Conservation (phyloP, 495 filamentous ascomycete species). For the Penicillium antarcticum region DNA sequence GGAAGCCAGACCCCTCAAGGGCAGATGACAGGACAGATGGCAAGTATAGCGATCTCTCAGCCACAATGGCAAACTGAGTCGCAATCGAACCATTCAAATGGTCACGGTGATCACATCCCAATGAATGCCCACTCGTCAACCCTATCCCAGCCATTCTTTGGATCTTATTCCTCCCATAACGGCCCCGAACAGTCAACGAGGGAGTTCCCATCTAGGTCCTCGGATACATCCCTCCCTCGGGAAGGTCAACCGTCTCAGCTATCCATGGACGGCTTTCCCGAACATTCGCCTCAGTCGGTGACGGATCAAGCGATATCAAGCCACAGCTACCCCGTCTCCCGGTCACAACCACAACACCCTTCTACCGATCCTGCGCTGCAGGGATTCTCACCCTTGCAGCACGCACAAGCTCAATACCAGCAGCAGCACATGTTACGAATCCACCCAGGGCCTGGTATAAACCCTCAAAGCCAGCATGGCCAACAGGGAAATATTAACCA, state of each 20-base stretch:
- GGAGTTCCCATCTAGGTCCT: background rate
- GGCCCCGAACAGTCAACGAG: constrained; percentile 1
- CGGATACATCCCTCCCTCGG: background rate
- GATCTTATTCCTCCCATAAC: constrained; percentile 8
- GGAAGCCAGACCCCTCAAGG: background rate
- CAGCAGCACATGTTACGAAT: constrained; percentile 8
- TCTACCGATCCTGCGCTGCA: constrained; percentile 2
- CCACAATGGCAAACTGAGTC: constrained; percentile 21
- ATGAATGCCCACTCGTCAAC: background rate
- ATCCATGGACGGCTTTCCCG: background rate
- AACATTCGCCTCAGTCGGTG: background rate
- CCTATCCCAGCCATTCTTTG: constrained; percentile 3
- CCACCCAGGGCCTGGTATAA: constrained; percentile 2
- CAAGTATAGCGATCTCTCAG: constrained; percentile 41
- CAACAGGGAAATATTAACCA: background rate
- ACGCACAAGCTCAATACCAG: constrained; percentile 10
- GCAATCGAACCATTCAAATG: background rate
- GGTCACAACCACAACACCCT: constrained; percentile 13
- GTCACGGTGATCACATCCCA: background rate
- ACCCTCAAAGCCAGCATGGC: background rate
- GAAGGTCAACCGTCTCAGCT: background rate
- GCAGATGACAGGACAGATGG: constrained; percentile 30
- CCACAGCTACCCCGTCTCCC: constrained; percentile 1
- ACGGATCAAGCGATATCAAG: background rate
- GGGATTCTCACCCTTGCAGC: constrained; percentile 9